Evolutionary conservation across 2,329 filamentous ascomycete genomes (phyloP).

Genomic region (Aspergillus pseudoviridinutans): DNA sequence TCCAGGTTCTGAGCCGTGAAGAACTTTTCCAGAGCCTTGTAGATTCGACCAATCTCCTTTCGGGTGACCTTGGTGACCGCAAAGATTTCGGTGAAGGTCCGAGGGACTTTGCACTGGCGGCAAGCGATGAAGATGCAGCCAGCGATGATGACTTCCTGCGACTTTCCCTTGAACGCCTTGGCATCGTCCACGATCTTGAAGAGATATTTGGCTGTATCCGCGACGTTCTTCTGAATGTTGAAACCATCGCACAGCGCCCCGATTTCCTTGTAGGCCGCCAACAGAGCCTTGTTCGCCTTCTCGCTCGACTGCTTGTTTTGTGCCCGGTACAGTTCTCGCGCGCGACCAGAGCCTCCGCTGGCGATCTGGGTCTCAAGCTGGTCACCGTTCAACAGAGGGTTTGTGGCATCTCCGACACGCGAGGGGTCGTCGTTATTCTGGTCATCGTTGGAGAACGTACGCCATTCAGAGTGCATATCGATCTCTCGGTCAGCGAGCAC

Average conservation of each 20-base stretch:
- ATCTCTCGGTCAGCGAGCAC: slow-evolving; percentile 89
- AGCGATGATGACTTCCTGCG: slow-evolving; percentile 87
- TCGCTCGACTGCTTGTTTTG: slow-evolving; percentile 79
- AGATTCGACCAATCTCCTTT: slow-evolving; percentile 94
- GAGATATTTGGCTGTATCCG: slow-evolving; percentile 88
- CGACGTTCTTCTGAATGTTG: slow-evolving; percentile 73
- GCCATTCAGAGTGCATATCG: slow-evolving; percentile 96
- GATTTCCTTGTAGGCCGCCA: slow-evolving; percentile 85
- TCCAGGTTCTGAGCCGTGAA: slow-evolving; percentile 68
- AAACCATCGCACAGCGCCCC: slow-evolving; percentile 81
- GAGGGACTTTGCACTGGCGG: slow-evolving; percentile 78
- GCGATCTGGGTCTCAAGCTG: slow-evolving; percentile 87
- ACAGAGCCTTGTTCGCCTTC: slow-evolving; percentile 75
- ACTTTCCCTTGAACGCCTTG: slow-evolving; percentile 92
- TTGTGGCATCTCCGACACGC: slow-evolving; percentile 92
- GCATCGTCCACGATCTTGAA: slow-evolving; percentile 93
- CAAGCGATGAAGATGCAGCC: slow-evolving; percentile 98
- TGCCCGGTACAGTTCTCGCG: slow-evolving; percentile 72
- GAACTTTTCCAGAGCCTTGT: slow-evolving; percentile 89
- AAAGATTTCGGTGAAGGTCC: slow-evolving; percentile 93
- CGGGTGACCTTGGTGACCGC: slow-evolving; percentile 89
- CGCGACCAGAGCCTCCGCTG: slow-evolving; percentile 69
- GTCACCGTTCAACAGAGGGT: slow-evolving; percentile 82
- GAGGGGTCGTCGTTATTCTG: slow-evolving; percentile 94
- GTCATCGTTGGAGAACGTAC: slow-evolving; percentile 97